A percentile compares a stretch with the other conserved stretches of the same genome.
Conservation (phyloP, 306 rosid genomes). For the Carpinus viminea region DNA sequence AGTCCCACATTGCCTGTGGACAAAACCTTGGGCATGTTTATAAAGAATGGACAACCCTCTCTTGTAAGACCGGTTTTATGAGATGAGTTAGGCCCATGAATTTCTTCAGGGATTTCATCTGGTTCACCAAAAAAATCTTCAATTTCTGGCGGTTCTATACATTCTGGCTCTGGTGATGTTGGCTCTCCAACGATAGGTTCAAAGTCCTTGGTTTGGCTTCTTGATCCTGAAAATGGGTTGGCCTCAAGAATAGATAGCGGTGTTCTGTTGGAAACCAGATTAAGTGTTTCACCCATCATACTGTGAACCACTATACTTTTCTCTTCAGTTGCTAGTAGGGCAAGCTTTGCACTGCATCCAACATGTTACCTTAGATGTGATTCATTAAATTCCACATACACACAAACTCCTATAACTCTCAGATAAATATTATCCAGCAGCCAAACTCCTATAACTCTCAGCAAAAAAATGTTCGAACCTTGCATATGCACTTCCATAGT, state of each 20-base stretch:
- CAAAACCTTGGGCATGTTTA: no score
- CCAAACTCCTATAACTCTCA: no score
- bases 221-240: background rate
- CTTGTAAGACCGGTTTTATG: no score
- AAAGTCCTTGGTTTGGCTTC: background rate
- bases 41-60: no score
- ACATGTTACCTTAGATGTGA: background rate
- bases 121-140: conserved; percentile 33
- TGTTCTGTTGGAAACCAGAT: background rate
- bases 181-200: conserved; percentile 65
- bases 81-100: no score
- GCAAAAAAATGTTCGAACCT: conserved; percentile 39
- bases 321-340: conserved; percentile 37
- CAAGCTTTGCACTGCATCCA: conserved; percentile 39
- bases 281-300: background rate
- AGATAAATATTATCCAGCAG: no score
- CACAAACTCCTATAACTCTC: no score
- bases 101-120: conserved; percentile 29
- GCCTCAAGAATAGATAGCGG: background rate
- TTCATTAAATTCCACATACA: background rate
- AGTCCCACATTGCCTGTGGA: no score
- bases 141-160: conserved; percentile 6
- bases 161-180: conserved; percentile 34
- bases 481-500: conserved; percentile 53
- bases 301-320: background rate